These are phyloP conservation scores for Penicillium coffeae DNA, from an alignment of 495 filamentous ascomycete species.

Conservation along the genomic window DNA sequence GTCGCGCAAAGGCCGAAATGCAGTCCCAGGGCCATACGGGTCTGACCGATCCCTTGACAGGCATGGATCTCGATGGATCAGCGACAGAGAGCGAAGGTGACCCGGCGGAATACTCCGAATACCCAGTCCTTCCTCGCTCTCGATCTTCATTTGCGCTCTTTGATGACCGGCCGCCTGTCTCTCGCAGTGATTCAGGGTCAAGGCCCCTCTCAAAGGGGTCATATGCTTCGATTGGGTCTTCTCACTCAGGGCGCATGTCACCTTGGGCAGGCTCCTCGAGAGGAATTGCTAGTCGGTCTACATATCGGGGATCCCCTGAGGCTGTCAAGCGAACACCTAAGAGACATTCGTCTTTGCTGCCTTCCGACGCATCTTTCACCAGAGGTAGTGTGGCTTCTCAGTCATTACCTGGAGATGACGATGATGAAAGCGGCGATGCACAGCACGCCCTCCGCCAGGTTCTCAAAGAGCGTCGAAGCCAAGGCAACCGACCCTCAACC, in stretches of 20 bases:
- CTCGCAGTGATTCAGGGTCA: slow-evolving; percentile 54
- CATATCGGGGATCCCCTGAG: slow-evolving; percentile 29
- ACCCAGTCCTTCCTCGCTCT: slow-evolving; percentile 61
- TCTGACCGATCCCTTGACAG: slow-evolving; percentile 37
- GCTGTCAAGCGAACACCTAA: slow-evolving; percentile 38
- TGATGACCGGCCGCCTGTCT: slow-evolving; percentile 42
- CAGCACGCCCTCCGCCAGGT: slow-evolving; percentile 69
- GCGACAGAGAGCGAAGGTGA: slow-evolving; percentile 47
- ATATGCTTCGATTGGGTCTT: slow-evolving; percentile 43
- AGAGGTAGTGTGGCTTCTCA: slow-evolving; percentile 48
- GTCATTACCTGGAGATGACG: slow-evolving; percentile 49
- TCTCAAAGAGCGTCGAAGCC: slow-evolving; percentile 58
- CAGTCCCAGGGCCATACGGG: slow-evolving; percentile 45
- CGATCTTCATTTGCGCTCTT: slow-evolving; percentile 60
- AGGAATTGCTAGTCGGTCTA: slow-evolving; percentile 25
- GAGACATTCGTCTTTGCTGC: slow-evolving; percentile 30
- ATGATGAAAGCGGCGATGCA: slow-evolving; percentile 51
- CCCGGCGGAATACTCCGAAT: slow-evolving; percentile 64
- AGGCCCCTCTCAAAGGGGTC: slow-evolving; percentile 49
- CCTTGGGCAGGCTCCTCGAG: slow-evolving; percentile 38
- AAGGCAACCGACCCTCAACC: slow-evolving; percentile 42
- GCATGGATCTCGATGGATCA: slow-evolving; percentile 47
- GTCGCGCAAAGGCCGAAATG: slow-evolving; percentile 68
- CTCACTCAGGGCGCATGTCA: slow-evolving; percentile 40
- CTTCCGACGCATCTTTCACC: slow-evolving; percentile 34